Conservation (phyloP, 2,329 filamentous ascomycete genomes). For the Ceratocystiopsis minuta region DNA sequence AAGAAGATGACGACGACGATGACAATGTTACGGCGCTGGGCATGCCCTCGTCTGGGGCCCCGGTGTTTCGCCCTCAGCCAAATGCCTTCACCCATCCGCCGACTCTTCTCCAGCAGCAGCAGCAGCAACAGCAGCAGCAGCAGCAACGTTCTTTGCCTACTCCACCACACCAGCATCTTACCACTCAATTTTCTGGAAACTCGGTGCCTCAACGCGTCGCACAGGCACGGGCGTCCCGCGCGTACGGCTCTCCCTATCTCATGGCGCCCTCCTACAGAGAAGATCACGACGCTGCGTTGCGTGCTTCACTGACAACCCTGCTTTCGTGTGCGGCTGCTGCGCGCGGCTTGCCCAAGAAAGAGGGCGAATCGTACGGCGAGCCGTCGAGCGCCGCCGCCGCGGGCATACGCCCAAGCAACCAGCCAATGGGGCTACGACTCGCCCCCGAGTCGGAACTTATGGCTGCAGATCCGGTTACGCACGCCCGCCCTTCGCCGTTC, state of each 20-base stretch:
- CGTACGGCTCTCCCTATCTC: conserved; percentile 20
- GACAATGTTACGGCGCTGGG: conserved; percentile 75
- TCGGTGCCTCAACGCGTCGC: conserved; percentile 30
- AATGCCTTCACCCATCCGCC: conserved; percentile 84
- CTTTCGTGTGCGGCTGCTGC: conserved; percentile 90
- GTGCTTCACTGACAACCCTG: conserved; percentile 84
- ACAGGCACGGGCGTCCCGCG: conserved; percentile 22
- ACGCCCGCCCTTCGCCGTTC: too few species aligned
- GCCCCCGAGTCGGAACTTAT: conserved; percentile 43
- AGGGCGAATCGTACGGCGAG: conserved; percentile 16
- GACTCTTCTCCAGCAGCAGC: conserved; percentile 20
- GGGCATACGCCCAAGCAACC: conserved; percentile 24
- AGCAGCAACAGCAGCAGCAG: too few species aligned
- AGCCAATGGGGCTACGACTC: conserved; percentile 40
- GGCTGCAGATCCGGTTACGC: conserved; percentile 7
- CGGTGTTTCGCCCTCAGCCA: conserved; percentile 65
- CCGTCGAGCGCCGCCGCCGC: neutral
- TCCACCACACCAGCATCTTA: conserved; percentile 20
- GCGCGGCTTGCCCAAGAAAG: conserved; percentile 55
- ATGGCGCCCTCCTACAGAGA: conserved; percentile 60
- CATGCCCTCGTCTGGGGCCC: conserved; percentile 27
- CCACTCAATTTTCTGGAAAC: neutral
- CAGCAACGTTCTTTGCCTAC: conserved; percentile 31
- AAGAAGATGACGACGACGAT: conserved; percentile 37
- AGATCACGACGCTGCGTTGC: conserved; percentile 82